These are phyloP conservation scores for Hymenoscyphus linearis DNA, from an alignment of 2,329 filamentous ascomycete species.

Conservation along the genomic window DNA sequence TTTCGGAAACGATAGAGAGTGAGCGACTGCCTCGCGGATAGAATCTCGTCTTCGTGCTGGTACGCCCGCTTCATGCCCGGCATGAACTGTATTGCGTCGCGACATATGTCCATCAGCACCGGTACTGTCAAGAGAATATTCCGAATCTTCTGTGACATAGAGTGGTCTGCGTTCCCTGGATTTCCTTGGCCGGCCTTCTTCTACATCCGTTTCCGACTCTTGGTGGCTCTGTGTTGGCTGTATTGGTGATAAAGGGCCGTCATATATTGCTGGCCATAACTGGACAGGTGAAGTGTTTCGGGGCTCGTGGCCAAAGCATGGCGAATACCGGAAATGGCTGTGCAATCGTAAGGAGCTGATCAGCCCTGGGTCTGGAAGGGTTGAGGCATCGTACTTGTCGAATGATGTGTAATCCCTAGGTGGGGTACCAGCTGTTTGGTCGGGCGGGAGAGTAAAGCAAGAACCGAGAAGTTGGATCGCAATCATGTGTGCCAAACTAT, in stretches of 20 bases:
- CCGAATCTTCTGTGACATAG: conserved; percentile 16
- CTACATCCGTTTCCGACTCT: conserved; percentile 10
- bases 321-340: conserved; percentile 30
- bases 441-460: conserved; percentile 30
- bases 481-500: conserved; percentile 29
- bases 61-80: not conserved
- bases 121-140: conserved; percentile 5
- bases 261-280: conserved; percentile 20
- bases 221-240: not conserved
- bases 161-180: conserved; percentile 10
- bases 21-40: not conserved
- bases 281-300: conserved; percentile 28
- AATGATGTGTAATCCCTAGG: conserved; percentile 12
- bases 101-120: conserved; percentile 6
- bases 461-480: conserved; percentile 30
- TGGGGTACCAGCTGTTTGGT: conserved; percentile 13
- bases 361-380: conserved; percentile 23
- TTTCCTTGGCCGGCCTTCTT: conserved; percentile 4
- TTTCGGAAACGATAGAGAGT: not conserved
- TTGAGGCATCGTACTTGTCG: conserved; percentile 2
- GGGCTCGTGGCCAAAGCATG: conserved; percentile 30
- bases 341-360: conserved; percentile 32
- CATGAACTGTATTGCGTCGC: conserved; percentile 2
- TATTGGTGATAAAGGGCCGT: conserved; percentile 13
- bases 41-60: conserved; percentile 5